These are phyloP conservation scores for Cichorium intybus DNA, from an alignment of 140 eudicot species.

Conservation along the genomic window DNA sequence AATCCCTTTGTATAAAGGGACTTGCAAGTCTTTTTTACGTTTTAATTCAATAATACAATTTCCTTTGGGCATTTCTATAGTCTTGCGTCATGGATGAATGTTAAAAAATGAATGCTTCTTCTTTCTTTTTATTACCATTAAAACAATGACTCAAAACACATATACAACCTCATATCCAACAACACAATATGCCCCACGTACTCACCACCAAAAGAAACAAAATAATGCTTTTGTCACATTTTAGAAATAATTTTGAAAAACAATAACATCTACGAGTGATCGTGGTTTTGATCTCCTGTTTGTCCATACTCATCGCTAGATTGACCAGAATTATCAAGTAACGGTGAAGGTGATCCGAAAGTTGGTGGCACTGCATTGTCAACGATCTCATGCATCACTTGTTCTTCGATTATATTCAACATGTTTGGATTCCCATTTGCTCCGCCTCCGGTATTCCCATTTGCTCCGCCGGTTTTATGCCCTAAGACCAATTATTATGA, in stretches of 20 bases:
- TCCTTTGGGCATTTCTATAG: too few species aligned
- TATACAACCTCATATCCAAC: not conserved
- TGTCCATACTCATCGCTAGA: slow-evolving; percentile 9
- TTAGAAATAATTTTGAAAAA: not conserved
- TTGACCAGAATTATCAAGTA: slow-evolving; percentile 22
- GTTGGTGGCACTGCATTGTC: slow-evolving; percentile 16
- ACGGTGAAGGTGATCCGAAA: slow-evolving; percentile 29
- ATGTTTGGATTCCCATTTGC: slow-evolving; percentile 11
- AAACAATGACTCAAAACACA: not conserved
- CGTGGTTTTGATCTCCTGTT: not conserved
- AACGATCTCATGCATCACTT: not conserved
- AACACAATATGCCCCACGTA: not conserved
- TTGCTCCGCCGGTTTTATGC: slow-evolving; percentile 1
- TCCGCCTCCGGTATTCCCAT: slow-evolving; percentile 6
- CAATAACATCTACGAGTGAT: slow-evolving; percentile 3
- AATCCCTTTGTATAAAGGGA: too few species aligned
- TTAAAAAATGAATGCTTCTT: not conserved
- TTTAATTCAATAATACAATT: too few species aligned
- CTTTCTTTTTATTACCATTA: not conserved
- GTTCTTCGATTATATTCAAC: slow-evolving; percentile 4
- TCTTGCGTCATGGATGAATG: too few species aligned
- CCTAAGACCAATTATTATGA: not conserved
- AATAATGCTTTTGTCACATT: not conserved
- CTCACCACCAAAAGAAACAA: not conserved
- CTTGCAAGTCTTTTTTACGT: too few species aligned